Conservation (phyloP, 768 basidiomycete genomes). For the Lactifluus piperatus region DNA sequence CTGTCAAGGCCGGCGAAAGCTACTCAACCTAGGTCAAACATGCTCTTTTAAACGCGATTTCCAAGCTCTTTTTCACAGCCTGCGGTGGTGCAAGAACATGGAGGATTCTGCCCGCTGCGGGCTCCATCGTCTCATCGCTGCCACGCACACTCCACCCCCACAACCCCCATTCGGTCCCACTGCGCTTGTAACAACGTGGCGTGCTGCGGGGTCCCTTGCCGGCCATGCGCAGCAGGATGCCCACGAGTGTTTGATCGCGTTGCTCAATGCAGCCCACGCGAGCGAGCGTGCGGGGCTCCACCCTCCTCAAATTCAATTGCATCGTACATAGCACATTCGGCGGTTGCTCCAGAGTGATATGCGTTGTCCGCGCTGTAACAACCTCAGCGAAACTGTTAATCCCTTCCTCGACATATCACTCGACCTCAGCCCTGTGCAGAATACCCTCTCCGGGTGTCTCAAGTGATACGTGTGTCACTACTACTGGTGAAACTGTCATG, state of each 20-base stretch:
- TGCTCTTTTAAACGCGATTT: conserved; percentile 92
- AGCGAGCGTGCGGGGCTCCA: conserved; percentile 67
- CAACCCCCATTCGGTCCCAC: conserved; percentile 66
- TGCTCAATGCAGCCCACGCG: conserved; percentile 80
- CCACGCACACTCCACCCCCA: conserved; percentile 44
- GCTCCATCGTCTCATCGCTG: conserved; percentile 80
- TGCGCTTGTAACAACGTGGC: conserved; percentile 79
- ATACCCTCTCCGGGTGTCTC: conserved; percentile 69
- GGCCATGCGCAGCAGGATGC: conserved; percentile 95
- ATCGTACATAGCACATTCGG: conserved; percentile 87
- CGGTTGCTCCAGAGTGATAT: conserved; percentile 81
- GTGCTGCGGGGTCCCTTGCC: conserved; percentile 64
- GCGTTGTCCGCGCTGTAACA: conserved; percentile 77
- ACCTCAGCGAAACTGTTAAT: conserved; percentile 70
- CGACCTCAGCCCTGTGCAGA: conserved; percentile 55
- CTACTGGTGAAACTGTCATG: neutral
- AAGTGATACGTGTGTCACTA: conserved; percentile 40
- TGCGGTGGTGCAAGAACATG: conserved; percentile 54
- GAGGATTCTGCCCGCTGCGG: conserved; percentile 84
- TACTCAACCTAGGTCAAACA: conserved; percentile 85
- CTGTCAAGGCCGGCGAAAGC: conserved; percentile 79
- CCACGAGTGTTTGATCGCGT: conserved; percentile 79
- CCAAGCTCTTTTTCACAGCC: conserved; percentile 79
- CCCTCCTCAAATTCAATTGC: conserved; percentile 77
- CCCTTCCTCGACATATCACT: conserved; percentile 89